A percentile compares a stretch with the other conserved stretches of the same genome.
phyloP scores from a whole-genome alignment of 2,329 filamentous ascomycete species.

The Aspergillus tamarii region DNA sequence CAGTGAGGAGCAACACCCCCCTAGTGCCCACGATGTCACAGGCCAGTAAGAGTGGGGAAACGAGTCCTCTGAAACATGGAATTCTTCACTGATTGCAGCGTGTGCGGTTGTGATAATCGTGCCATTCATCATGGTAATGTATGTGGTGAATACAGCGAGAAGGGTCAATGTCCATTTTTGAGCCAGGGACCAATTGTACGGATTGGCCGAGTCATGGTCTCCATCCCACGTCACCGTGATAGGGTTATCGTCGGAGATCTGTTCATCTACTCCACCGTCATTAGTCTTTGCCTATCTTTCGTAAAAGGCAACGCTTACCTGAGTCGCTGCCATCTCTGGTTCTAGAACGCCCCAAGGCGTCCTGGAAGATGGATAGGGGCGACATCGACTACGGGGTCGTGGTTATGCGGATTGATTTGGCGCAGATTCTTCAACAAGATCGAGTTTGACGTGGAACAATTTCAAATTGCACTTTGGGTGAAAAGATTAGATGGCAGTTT shows the following conservation, averaged over 20 bases:
- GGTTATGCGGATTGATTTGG: background rate
- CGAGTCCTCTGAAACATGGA: slow-evolving; percentile 31
- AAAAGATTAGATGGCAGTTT: background rate
- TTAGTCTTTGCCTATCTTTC: background rate
- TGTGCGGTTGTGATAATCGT: slow-evolving; percentile 45
- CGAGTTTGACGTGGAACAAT: background rate
- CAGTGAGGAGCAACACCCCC: slow-evolving; percentile 32
- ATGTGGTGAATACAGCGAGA: slow-evolving; percentile 34
- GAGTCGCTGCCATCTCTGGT: background rate
- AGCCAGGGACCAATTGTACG: slow-evolving; percentile 41
- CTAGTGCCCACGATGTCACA: slow-evolving; percentile 36
- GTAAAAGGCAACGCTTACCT: background rate
- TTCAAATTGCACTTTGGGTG: too few species aligned
- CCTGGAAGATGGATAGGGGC: background rate
- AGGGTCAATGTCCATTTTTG: slow-evolving; percentile 41
- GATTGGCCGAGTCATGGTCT: slow-evolving; percentile 36
- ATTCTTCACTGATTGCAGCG: slow-evolving; percentile 38
- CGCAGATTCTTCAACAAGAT: background rate
- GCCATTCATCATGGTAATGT: slow-evolving; percentile 40
- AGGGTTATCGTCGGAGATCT: background rate
- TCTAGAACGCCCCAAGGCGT: background rate
- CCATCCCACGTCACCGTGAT: background rate
- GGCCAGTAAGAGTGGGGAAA: slow-evolving; percentile 40
- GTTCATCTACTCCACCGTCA: background rate
- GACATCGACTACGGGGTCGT: background rate